Evolutionary conservation across 139 green algal species (phyloP).

Genomic region (Pleodorina starrii): DNA sequence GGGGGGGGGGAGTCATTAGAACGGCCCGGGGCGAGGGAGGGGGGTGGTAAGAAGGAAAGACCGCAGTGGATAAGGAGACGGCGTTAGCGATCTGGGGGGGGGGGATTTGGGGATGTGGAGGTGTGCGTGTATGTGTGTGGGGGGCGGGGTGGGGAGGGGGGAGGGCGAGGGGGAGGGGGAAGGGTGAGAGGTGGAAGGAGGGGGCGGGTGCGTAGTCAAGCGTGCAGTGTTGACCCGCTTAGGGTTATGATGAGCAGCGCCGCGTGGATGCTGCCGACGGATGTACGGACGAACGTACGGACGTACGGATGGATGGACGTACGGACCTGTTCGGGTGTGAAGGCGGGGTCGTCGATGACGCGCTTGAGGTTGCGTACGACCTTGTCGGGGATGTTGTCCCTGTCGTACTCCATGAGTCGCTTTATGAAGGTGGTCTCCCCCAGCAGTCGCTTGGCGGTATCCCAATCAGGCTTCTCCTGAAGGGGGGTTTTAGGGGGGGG

Average conservation of each 20-base stretch:
- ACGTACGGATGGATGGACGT: too few species aligned
- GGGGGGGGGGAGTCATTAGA: not conserved
- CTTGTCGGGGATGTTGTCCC: slow-evolving; percentile 78
- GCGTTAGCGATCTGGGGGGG: not conserved
- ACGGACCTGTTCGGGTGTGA: slow-evolving; percentile 75
- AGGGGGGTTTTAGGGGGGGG: too few species aligned
- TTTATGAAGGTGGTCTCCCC: slow-evolving; percentile 82
- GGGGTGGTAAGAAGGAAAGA: not conserved
- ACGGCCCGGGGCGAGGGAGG: too few species aligned
- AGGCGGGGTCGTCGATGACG: slow-evolving; percentile 78
- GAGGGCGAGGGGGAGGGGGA: not conserved
- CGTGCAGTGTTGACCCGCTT: too few species aligned
- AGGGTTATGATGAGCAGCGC: too few species aligned
- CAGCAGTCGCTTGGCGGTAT: slow-evolving; percentile 85
- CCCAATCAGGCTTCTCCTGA: slow-evolving; percentile 87
- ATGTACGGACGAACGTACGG: too few species aligned
- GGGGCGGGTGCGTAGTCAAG: not conserved
- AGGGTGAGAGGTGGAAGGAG: not conserved
- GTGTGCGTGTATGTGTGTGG: not conserved
- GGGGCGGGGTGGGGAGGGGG: too few species aligned
- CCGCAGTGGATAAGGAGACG: too few species aligned
- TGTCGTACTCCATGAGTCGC: slow-evolving; percentile 78
- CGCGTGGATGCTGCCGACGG: too few species aligned
- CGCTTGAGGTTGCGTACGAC: slow-evolving; percentile 67
- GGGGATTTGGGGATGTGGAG: not conserved